These are phyloP conservation scores for Thermoascus crustaceus DNA, from an alignment of 2,329 filamentous ascomycete genomes.

Conservation along the genomic window DNA sequence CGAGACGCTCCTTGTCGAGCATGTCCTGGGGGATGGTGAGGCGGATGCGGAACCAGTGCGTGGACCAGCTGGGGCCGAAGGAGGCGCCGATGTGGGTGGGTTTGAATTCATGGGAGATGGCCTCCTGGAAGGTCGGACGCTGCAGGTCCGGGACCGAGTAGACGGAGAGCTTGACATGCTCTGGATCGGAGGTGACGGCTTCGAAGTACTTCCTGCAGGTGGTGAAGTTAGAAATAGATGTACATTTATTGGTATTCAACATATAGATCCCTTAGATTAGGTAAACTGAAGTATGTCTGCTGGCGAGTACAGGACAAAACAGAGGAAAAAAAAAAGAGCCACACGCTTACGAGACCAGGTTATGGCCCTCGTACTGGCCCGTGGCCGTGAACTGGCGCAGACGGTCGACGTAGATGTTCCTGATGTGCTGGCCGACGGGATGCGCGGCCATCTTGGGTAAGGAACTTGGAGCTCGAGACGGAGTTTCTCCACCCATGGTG, in stretches of 20 bases:
- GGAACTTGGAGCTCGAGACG: constrained; percentile 26
- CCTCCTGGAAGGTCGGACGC: constrained; percentile 80
- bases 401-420: constrained; percentile 74
- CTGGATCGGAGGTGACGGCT: constrained; percentile 56
- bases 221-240: constrained; percentile 3
- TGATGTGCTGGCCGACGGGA: constrained; percentile 69
- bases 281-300: too few species aligned
- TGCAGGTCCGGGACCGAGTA: constrained; percentile 74
- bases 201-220: constrained; percentile 60
- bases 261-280: too few species aligned
- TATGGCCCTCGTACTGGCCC: constrained; percentile 70
- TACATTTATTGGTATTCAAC: constrained; percentile 8
- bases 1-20: constrained; percentile 68
- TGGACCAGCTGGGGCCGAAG: constrained; percentile 94
- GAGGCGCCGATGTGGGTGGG: constrained; percentile 65
- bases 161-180: constrained; percentile 74
- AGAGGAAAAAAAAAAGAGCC: too few species aligned
- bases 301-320: too few species aligned
- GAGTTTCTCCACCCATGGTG: constrained; percentile 32
- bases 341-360: constrained; percentile 61
- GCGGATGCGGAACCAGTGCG: constrained; percentile 89
- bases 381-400: constrained; percentile 70
- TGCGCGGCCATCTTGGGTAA: constrained; percentile 44
- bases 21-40: constrained; percentile 69
- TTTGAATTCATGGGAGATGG: constrained; percentile 65